Evolutionary conservation across 2,329 filamentous ascomycete genomes (phyloP).

Genomic region (Stachybotrys elegans): DNA sequence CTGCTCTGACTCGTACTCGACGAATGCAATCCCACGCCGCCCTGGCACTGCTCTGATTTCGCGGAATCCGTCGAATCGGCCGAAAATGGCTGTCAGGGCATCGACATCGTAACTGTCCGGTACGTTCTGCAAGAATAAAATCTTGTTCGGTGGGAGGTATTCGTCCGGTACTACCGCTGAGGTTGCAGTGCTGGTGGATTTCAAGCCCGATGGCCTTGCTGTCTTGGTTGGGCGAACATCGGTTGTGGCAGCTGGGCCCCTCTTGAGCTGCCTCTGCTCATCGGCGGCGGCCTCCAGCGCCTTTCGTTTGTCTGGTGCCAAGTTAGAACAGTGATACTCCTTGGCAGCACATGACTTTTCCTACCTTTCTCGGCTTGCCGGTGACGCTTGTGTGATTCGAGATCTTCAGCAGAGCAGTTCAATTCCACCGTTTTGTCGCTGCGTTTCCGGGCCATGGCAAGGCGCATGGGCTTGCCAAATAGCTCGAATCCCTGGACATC

Average conservation of each 20-base stretch:
- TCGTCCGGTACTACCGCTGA: conserved; percentile 87
- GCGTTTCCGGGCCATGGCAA: conserved; percentile 74
- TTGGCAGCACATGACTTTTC: too few relatives aligned
- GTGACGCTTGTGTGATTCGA: conserved; percentile 81
- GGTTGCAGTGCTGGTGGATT: conserved; percentile 63
- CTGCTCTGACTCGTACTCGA: conserved; percentile 88
- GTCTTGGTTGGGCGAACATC: conserved; percentile 62
- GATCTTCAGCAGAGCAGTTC: conserved; percentile 70
- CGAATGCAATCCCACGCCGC: conserved; percentile 84
- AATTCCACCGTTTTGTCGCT: conserved; percentile 83
- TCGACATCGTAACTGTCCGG: conserved; percentile 84
- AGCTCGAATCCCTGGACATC: conserved; percentile 90
- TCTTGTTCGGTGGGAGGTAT: conserved; percentile 96
- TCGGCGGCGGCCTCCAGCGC: conserved; percentile 75
- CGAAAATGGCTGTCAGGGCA: conserved; percentile 73
- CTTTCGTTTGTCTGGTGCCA: conserved; percentile 63
- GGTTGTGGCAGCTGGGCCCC: conserved; percentile 41
- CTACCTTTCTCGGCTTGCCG: conserved; percentile 86
- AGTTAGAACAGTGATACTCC: conserved; percentile 4
- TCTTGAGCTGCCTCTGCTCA: conserved; percentile 71
- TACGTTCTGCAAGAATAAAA: conserved; percentile 87
- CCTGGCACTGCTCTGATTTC: conserved; percentile 88
- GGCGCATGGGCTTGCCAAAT: conserved; percentile 83
- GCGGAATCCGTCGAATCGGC: conserved; percentile 86
- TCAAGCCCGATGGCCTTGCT: conserved; percentile 58